Base-by-base conservation (phyloP, 768 basidiomycete species). In the Xanthoconium purpureum region DNA sequence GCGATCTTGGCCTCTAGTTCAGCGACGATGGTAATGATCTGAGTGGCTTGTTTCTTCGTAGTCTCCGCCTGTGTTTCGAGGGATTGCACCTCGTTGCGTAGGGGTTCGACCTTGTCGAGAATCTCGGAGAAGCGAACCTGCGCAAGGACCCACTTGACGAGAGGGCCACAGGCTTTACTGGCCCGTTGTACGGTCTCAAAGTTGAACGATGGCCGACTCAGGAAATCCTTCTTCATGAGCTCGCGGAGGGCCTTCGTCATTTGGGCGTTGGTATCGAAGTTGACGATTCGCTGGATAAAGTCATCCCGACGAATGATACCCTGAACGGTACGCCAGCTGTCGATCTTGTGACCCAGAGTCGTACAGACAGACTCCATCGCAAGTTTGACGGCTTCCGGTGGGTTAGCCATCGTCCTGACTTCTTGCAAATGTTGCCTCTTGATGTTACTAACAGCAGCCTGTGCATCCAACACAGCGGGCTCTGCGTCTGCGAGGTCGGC, bases 331-430 rank as follows among this genome's bases (percentile, higher is more conserved):
- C 92, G 87, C 97, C 97, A 99, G 68, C 86, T 87, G 66, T 99
- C 97, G 65, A 98, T 91, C 73, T 94, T 93, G 76, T 98, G 92
- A 8, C 97, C 97, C 20, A 99, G 85, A 45, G 97, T 80, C 14
- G 91, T 94, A 72, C 97, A 98, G 39, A 97, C 96, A 2, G 95
- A 97, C 68, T 98, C 97, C 94, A 98, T 98, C 15, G 97, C 93
- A 44, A 96, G 74, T 72, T 98, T 98, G 63, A 98, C 95, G 6
- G 92, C 89, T 70, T 98, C 97, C 0, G 97, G 97, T 45, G 97
- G 97, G 67, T 98, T 98, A 43, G 94, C 91, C 95, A 99, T 98
- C 11, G 92, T 84, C 64, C 97, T 84, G 40, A 98, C 97, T 83
- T 99, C 97, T 67, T 95, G 91, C 40, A 99, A 75, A 66, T 98